A percentile compares a stretch with the other conserved stretches of the same genome.
These are phyloP conservation scores for Fusarium sp. DNA, from an alignment of 2,329 filamentous ascomycete genomes.

Conservation along the genomic window DNA sequence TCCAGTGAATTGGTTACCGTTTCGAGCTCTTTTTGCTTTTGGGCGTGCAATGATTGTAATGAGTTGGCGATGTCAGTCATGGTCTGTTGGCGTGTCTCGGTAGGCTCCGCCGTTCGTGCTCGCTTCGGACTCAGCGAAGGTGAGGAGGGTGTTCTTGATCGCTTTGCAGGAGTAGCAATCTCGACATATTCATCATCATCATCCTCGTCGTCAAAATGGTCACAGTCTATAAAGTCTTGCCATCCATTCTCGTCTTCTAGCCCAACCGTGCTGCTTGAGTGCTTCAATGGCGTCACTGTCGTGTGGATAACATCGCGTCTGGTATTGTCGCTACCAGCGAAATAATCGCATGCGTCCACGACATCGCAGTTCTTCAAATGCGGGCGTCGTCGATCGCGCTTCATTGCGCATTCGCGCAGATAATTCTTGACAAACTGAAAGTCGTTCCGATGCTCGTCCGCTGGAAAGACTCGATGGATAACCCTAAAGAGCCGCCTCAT, in stretches of 20 bases:
- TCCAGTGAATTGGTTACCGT: neutral
- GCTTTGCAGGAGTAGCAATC: neutral
- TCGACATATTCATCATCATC: neutral
- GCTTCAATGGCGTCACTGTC: neutral
- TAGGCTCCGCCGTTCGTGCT: neutral
- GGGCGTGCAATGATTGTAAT: neutral
- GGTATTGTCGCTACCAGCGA: neutral
- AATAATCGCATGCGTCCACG: neutral
- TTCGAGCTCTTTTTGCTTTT: neutral
- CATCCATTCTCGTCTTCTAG: neutral
- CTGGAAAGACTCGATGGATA: neutral
- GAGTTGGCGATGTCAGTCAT: neutral
- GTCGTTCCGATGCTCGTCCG: neutral
- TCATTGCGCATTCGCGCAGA: neutral
- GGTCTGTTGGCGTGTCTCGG: neutral
- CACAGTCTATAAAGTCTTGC: neutral
- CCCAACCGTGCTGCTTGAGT: fast-evolving
- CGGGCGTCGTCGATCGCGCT: neutral
- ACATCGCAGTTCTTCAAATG: neutral
- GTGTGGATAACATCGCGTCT: neutral
- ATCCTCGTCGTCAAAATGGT: neutral
- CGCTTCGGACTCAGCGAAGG: neutral
- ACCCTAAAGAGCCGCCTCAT: neutral
- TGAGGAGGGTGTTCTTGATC: neutral
- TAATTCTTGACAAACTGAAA: neutral